Evolutionary conservation across 2,329 filamentous ascomycete genomes (phyloP).

Genomic region (Arthrobotrys sinensis): DNA sequence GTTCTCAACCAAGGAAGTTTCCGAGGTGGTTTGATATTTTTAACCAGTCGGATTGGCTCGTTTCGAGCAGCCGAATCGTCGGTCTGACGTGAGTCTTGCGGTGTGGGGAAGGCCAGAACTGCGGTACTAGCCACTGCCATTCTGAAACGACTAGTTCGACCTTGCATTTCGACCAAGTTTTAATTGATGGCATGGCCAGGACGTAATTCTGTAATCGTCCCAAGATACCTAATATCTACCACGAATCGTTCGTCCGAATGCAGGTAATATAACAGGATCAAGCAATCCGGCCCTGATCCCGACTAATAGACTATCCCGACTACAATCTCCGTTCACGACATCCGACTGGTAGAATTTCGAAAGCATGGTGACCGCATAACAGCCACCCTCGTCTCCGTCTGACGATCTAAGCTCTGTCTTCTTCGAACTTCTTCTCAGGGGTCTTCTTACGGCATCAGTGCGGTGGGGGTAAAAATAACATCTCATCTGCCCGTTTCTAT

Average conservation of each 20-base stretch:
- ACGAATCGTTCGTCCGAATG: constrained; percentile 14
- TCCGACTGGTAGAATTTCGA: constrained; percentile 1
- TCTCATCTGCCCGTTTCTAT: constrained; percentile 41
- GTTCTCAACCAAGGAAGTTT: constrained; percentile 21
- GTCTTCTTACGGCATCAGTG: constrained; percentile 24
- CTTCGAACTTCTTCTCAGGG: constrained; percentile 15
- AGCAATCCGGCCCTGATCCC: constrained; percentile 14
- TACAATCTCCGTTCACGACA: constrained; percentile 9
- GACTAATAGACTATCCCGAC: constrained; percentile 21
- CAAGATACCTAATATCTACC: constrained; percentile 27
- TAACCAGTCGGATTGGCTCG: constrained; percentile 19
- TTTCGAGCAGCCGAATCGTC: constrained; percentile 15
- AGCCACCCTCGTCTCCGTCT: constrained; percentile 11
- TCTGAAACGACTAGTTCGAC: constrained; percentile 31
- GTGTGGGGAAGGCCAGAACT: constrained; percentile 18
- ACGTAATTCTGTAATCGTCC: constrained; percentile 31
- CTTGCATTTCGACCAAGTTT: constrained; percentile 35
- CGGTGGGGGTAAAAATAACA: constrained; percentile 46
- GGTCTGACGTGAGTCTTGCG: constrained; percentile 26
- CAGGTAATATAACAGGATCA: constrained; percentile 28
- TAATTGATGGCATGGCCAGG: constrained; percentile 9
- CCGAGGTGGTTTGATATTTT: constrained; percentile 19
- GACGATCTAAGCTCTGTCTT: constrained; percentile 30
- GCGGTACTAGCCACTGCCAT: constrained; percentile 25
- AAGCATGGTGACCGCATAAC: constrained; percentile 37